Evolutionary conservation across 2,329 filamentous ascomycete genomes (phyloP).

Genomic region (Exserohilum rostratum): DNA sequence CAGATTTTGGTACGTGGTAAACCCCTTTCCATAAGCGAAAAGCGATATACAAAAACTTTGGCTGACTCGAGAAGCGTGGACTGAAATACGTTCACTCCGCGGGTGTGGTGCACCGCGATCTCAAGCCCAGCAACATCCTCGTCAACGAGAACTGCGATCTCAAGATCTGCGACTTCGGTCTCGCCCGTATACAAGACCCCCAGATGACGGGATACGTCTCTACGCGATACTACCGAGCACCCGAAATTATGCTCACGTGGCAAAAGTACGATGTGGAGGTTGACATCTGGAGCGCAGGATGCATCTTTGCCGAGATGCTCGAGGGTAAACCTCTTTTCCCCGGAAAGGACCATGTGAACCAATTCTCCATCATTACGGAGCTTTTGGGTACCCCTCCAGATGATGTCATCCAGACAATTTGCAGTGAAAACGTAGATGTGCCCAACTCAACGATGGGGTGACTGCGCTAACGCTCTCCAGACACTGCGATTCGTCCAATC

Average conservation of each 20-base stretch:
- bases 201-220: constrained; percentile 99
- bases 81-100: constrained; percentile 99
- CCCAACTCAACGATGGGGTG: no score
- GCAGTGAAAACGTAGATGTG: constrained; percentile 82
- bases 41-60: constrained; percentile 63
- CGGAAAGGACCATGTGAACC: constrained; percentile 98
- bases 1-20: constrained; percentile 82
- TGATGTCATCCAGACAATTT: constrained; percentile 98
- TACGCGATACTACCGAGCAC: constrained; percentile 96
- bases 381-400: constrained; percentile 94
- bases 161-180: constrained; percentile 98
- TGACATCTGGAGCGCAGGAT: constrained; percentile 98
- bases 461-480: constrained; percentile 54
- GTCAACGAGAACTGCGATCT: constrained; percentile 99
- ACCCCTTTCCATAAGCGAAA: not conserved
- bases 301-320: constrained; percentile 99
- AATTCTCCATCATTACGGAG: constrained; percentile 99
- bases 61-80: constrained; percentile 70
- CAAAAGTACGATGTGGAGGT: constrained; percentile 99
- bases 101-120: constrained; percentile 93
- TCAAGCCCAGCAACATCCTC: constrained; percentile 98
- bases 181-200: constrained; percentile 96
- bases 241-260: constrained; percentile 99
- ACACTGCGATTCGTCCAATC: constrained; percentile 97
- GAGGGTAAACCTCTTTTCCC: constrained; percentile 98